phyloP scores from a whole-genome alignment of 1,284 basidiomycete species.

The Polyporus tsugae region DNA sequence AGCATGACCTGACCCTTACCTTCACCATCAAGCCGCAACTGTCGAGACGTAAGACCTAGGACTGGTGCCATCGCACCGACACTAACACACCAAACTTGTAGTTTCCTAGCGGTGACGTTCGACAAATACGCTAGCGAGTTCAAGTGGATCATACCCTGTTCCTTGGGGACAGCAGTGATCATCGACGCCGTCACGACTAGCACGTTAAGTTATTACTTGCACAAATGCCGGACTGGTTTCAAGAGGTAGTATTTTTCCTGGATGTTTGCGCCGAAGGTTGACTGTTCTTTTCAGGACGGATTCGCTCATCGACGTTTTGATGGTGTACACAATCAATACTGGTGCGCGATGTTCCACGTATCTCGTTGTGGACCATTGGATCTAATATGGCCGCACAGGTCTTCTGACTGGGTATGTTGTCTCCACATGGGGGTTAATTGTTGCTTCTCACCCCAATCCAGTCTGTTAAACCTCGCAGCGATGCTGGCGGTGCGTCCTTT shows the following conservation, averaged over 20 bases:
- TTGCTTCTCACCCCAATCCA: not conserved
- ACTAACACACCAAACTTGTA: not conserved
- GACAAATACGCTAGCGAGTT: not conserved
- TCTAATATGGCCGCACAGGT: not conserved
- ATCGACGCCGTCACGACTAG: constrained; percentile 13
- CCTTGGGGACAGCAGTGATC: constrained; percentile 4
- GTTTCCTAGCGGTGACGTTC: not conserved
- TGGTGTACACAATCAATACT: constrained; percentile 28
- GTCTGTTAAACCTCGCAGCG: constrained; percentile 7
- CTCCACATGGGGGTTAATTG: not conserved
- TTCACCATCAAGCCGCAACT: not conserved
- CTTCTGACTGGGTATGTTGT: not conserved
- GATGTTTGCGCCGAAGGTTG: not conserved
- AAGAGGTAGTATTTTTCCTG: too few species aligned
- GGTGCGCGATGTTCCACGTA: constrained; percentile 8
- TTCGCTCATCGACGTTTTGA: constrained; percentile 24
- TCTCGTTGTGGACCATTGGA: too few species aligned
- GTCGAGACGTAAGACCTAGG: not conserved
- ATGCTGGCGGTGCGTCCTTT: constrained; percentile 7
- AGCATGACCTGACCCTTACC: not conserved
- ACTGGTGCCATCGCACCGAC: not conserved
- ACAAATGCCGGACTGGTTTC: constrained; percentile 23
- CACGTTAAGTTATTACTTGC: constrained; percentile 16
- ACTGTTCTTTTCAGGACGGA: constrained; percentile 16
- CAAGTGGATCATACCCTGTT: not conserved